phyloP scores from a whole-genome alignment of 495 filamentous ascomycete species.

The Aeminium ludgeri region DNA sequence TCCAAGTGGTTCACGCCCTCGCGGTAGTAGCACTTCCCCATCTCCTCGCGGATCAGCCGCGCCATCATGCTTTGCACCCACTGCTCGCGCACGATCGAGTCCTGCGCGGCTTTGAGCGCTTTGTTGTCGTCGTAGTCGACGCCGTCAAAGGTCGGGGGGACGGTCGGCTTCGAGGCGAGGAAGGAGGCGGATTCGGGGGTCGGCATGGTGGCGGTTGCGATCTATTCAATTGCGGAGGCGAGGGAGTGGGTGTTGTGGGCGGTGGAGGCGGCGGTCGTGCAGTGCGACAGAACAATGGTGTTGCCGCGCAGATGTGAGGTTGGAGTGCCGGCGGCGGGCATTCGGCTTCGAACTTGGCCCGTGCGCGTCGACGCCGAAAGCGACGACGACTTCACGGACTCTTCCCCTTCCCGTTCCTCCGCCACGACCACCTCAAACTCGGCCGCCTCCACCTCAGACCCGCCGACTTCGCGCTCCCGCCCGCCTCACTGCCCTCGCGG shows the following conservation, averaged over 20 bases:
- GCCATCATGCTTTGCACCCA: conserved; percentile 98
- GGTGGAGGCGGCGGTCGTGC: not conserved
- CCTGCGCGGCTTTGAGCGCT: conserved; percentile 80
- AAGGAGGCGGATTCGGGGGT: conserved; percentile 86
- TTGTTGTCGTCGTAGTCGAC: conserved; percentile 91
- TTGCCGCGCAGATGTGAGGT: too few relatives aligned
- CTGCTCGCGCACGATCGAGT: conserved; percentile 87
- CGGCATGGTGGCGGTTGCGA: conserved; percentile 39
- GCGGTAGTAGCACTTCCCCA: conserved; percentile 85
- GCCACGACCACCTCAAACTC: conserved; percentile 1
- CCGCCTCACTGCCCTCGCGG: not conserved
- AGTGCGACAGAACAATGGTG: too few relatives aligned
- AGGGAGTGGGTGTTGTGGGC: not conserved
- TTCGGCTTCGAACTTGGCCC: too few relatives aligned
- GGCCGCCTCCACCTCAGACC: conserved; percentile 3
- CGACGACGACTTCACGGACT: too few relatives aligned
- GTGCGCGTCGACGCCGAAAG: too few relatives aligned
- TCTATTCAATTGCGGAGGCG: not conserved
- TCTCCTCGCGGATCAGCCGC: conserved; percentile 75
- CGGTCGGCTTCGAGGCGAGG: conserved; percentile 88
- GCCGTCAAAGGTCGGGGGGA: conserved; percentile 86
- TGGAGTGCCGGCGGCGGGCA: too few relatives aligned
- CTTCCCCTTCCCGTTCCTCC: conserved; percentile 5
- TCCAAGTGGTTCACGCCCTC: conserved; percentile 96
- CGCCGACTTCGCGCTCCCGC: conserved; percentile 1